Base-by-base conservation (phyloP, 352 stramenopile genomes). In the Phytophthora cryptogea region DNA sequence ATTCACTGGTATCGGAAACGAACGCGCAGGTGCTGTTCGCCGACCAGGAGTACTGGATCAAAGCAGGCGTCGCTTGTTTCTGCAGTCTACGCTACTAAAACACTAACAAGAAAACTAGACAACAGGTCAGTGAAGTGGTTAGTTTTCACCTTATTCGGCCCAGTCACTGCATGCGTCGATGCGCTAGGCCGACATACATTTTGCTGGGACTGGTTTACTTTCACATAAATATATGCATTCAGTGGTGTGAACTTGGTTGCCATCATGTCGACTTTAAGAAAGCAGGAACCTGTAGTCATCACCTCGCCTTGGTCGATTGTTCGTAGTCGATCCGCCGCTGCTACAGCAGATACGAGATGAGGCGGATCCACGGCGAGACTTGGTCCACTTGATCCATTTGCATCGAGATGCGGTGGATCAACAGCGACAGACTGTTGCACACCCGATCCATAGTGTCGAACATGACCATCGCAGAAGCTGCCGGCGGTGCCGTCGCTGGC, bases 41-140 rank as follows among this genome's bases (percentile, higher is more conserved):
- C 0, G 95, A 98, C 66, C 89, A 97, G 66, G 89, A 97, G 61
- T 94, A 96, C 59, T 98, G 92, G 90, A 98, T 98, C 63, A 98
- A 98, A 49, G 96, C 91, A 7, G 96, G 96, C 31, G 96, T 99
- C 0, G 96, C 94, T 17, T 93, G 86, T 57, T 99, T 99, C 62
- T 85, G 92, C 51, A 97, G 90, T 26, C 78, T 98, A 35, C 78
- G 91, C 44, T 98, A 97, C 65, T 98, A 61, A 58, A 23, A 45
- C 7, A 55, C 11, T 4, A 20, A 23, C 42, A 32, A 44, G 7
- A 44, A 13, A 35, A 42, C 28, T 42, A 28, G 14, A 47, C 8
- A 39, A 5, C 14, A 10, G 17, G 54, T 47, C 16, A 31, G 17
- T 51, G 30, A 46, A 28, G 26, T 53, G n/a, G 27, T 50, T 61